phyloP scores from a whole-genome alignment of 768 basidiomycete genomes.

The Tricholoma sp. region DNA sequence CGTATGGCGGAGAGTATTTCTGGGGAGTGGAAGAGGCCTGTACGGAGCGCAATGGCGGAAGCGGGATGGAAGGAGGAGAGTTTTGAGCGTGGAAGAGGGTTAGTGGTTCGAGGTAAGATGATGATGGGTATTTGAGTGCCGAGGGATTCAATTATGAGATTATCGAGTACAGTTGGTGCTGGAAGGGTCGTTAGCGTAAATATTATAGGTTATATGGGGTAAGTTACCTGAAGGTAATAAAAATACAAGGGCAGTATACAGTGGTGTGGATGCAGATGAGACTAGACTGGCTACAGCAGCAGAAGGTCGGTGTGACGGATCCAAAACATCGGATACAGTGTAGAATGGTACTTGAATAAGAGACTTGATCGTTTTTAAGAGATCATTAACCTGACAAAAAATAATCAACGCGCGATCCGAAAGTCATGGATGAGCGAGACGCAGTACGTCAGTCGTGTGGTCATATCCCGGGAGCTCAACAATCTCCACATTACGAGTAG shows the following conservation, averaged over 20 bases:
- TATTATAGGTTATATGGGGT: not conserved
- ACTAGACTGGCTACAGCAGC: conserved; percentile 45
- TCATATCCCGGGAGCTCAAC: conserved; percentile 44
- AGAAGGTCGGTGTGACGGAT: conserved; percentile 49
- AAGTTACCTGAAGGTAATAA: conserved; percentile 45
- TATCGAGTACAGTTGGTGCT: conserved; percentile 37
- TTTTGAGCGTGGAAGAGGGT: conserved; percentile 27
- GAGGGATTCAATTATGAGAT: conserved; percentile 43
- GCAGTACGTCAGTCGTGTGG: conserved; percentile 35
- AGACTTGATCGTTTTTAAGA: conserved; percentile 28
- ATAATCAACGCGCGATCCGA: conserved; percentile 7
- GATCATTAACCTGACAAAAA: conserved; percentile 26
- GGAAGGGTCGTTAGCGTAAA: conserved; percentile 7
- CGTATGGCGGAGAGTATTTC: conserved; percentile 54
- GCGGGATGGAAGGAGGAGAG: conserved; percentile 55
- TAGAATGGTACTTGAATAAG: conserved; percentile 55
- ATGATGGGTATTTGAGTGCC: conserved; percentile 54
- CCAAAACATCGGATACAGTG: conserved; percentile 46
- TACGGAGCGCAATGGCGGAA: conserved; percentile 46
- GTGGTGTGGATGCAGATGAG: conserved; percentile 50
- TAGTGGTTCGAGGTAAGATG: conserved; percentile 40
- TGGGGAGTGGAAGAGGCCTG: conserved; percentile 59
- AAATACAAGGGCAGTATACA: conserved; percentile 58
- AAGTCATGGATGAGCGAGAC: not conserved
- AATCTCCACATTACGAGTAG: conserved; percentile 61